Base-by-base conservation (phyloP, 2,329 filamentous ascomycete genomes). In the Clonostachys rhizophaga region DNA sequence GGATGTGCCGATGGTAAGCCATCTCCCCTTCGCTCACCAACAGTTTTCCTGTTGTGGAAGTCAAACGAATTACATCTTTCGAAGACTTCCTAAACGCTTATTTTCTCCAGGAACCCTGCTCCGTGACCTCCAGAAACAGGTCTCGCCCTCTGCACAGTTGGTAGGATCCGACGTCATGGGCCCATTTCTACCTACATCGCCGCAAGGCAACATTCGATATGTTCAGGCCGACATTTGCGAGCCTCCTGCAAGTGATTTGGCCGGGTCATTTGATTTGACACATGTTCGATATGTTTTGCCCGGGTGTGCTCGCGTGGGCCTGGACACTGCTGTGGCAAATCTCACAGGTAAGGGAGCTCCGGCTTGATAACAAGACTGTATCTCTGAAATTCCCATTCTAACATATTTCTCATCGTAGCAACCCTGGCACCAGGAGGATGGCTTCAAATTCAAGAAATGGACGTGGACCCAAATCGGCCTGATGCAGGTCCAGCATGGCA, bases 1-100 rank as follows among this genome's bases (percentile, higher is more conserved):
- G 51, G 51, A 12, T 53, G 51, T 40, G 51, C 51, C 10, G 51
- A 53, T 42, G 51, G 50, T 52, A 42, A 35, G 48, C 9, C 36
- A 12, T 17, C 12, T 10, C 12, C 24, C 18, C 20, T 43, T 13
- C 17, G 33, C 43, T 36, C 13, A 10, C 24, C 9, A 30, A 5
- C 24, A 4, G 9, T 10, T 10, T 5, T 5, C 24, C 9, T 30
- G 1, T 30, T 10, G 24, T 1, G 24, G 9, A 30, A 30, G 3
- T 30, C 9, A 30, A 30, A 30, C 10, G 8, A 30, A 30, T 30
- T 8, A 2, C 16, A 16, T 16, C 24, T 30, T 30, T 30, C 8
- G 8, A 30, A 30, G 9, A 10, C 24, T 30, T 30, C 10, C 24
- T 30, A 30, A 30, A 6, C 24, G 9, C 8, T 30, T 10, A 10